Conservation (phyloP, 805 yeast species). For the Candida ipomoeae region DNA sequence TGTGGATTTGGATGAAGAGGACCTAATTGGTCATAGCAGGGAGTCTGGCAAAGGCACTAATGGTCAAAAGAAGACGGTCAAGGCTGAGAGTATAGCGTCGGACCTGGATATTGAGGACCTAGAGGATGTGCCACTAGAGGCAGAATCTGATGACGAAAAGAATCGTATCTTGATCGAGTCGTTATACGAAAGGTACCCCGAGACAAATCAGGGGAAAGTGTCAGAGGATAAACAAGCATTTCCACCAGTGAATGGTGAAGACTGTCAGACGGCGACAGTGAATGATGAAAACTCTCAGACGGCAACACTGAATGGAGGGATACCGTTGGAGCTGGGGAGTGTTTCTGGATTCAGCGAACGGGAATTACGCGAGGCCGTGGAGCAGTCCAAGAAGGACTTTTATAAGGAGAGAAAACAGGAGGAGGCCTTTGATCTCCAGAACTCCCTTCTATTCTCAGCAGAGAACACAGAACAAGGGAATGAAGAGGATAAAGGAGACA, state of each 20-base stretch:
- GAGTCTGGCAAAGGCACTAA: too few relatives aligned
- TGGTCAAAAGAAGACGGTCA: not conserved
- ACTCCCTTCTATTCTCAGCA: not conserved
- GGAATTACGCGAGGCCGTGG: conserved; percentile 46
- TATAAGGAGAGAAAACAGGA: conserved; percentile 3
- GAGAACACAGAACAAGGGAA: conserved; percentile 24
- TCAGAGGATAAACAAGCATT: too few relatives aligned
- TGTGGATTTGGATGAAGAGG: conserved; percentile 47
- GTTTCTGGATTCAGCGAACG: conserved; percentile 25
- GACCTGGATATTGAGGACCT: conserved; percentile 17
- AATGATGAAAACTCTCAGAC: too few relatives aligned
- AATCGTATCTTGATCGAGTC: conserved; percentile 34
- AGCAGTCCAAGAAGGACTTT: conserved; percentile 43
- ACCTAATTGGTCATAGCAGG: too few relatives aligned
- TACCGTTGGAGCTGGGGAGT: not conserved
- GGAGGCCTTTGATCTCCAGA: not conserved
- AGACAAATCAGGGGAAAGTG: not conserved
- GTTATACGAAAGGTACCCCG: conserved; percentile 29
- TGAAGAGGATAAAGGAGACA: conserved; percentile 2
- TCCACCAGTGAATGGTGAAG: too few relatives aligned
- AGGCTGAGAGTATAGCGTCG: conserved; percentile 3
- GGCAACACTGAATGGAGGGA: too few relatives aligned
- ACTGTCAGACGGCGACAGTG: too few relatives aligned
- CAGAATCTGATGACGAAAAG: conserved; percentile 20
- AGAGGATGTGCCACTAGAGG: conserved; percentile 24